phyloP scores from a whole-genome alignment of 176 grass and related monocot species.

The Ensete ventricosum region DNA sequence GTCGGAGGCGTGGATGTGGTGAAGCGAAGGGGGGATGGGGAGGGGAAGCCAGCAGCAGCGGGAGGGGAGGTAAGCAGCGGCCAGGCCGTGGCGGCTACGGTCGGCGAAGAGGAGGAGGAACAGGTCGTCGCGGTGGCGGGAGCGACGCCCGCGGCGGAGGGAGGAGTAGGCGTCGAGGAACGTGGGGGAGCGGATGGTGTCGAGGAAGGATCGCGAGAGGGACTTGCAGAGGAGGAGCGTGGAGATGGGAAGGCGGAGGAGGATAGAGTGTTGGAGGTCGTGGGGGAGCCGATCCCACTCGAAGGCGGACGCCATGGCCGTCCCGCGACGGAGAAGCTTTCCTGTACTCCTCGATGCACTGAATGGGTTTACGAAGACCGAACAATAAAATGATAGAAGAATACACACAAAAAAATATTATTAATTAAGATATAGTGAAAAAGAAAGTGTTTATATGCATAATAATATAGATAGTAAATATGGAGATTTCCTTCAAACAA shows the following conservation, averaged over 20 bases:
- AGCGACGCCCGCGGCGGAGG: not conserved
- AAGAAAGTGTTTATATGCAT: too few species aligned
- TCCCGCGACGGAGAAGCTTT: too few species aligned
- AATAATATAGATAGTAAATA: too few species aligned
- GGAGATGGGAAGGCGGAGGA: conserved; percentile 36
- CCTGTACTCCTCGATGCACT: too few species aligned
- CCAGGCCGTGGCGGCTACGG: conserved; percentile 15
- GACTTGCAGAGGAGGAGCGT: conserved; percentile 28
- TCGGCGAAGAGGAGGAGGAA: conserved; percentile 35
- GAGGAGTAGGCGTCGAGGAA: conserved; percentile 26
- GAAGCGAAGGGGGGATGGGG: not conserved
- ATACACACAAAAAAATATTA: too few species aligned
- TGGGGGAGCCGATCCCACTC: conserved; percentile 32
- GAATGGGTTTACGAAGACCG: too few species aligned
- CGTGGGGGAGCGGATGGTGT: conserved; percentile 27
- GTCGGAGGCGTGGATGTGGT: conserved; percentile 4
- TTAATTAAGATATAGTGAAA: too few species aligned
- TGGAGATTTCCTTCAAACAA: too few species aligned
- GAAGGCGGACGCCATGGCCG: not conserved
- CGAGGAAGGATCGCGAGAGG: conserved; percentile 24
- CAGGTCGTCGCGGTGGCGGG: not conserved
- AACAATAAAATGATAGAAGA: too few species aligned
- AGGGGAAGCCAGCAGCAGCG: conserved; percentile 8
- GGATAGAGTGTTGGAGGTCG: conserved; percentile 37
- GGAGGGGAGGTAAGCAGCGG: conserved; percentile 29